Evolutionary conservation across 73 alveolate genomes (phyloP), one percentile per base, ranked within the genome.

Genomic region (Paramecium bursaria): DNA sequence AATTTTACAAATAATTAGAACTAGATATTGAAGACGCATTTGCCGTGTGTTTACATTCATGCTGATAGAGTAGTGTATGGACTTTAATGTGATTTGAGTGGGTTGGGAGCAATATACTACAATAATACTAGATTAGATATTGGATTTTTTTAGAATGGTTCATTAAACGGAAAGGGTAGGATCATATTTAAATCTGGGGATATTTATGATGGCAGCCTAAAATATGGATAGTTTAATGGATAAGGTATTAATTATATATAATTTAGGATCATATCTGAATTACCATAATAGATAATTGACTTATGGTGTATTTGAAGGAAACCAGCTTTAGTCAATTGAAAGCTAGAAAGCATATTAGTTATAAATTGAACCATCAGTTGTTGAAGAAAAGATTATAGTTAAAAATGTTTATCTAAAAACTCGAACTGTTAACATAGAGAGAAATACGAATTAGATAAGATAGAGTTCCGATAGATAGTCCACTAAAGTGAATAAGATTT

Each of bases 31-130:
- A 67, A 67, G 48, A 35, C 2, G 2, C 35, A n/a, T 15, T 42
- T 67, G 3, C 82, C 82, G 5, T 19, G 44, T 25, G 27, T 67
- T 0, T 67, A 67, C 29, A 19, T 4, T 15, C 82, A 67, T 67
- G 13, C 6, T 1, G 82, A 67, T 67, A 67, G 82, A 67, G 44
- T 21, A 19, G 82, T 67, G n/a, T 67, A 67, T 67, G 82, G 82
- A 67, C 44, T 67, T 9, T 1, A 42, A 31, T 67, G 82, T 10
- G 82, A 67, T 67, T 67, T 67, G 21, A 67, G 60, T n/a, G 82
- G 82, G 7, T 39, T 67, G 44, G 82, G 82, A 0, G 82, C 27
- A 14, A 67, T 67, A 39, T 11, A 31, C 4, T 67, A 67, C 44
- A 33, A 15, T 13, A 67, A 42, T 67, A 57, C 60, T 0, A 31